Conservation (phyloP, 768 basidiomycete genomes). For the Pulveroboletus sp. region DNA sequence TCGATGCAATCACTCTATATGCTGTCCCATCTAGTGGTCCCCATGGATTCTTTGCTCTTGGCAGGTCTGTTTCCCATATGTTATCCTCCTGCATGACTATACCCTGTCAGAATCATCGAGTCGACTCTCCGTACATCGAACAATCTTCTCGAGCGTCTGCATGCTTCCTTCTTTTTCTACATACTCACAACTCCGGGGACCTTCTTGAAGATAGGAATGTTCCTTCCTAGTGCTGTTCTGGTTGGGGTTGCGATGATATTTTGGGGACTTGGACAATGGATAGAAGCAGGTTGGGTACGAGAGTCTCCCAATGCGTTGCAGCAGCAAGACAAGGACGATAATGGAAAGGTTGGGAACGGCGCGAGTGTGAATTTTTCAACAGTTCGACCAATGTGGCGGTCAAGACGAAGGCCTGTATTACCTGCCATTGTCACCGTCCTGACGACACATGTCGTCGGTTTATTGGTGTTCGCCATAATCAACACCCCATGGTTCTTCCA, state of each 20-base stretch:
- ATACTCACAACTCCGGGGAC: slow-evolving; percentile 48
- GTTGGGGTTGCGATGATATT: slow-evolving; percentile 85
- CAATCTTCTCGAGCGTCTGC: slow-evolving; percentile 91
- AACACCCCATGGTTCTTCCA: slow-evolving; percentile 42
- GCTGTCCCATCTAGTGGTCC: slow-evolving; percentile 85
- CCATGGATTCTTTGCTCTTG: slow-evolving; percentile 92
- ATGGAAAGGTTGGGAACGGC: slow-evolving; percentile 8
- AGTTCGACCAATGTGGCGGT: slow-evolving; percentile 3
- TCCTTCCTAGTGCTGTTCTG: slow-evolving; percentile 82
- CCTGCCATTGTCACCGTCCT: slow-evolving; percentile 49
- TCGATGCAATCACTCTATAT: slow-evolving; percentile 90
- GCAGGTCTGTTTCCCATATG: slow-evolving; percentile 51
- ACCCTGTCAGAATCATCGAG: slow-evolving; percentile 61
- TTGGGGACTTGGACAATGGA: slow-evolving; percentile 72
- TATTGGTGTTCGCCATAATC: slow-evolving; percentile 44
- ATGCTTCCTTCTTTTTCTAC: slow-evolving; percentile 98
- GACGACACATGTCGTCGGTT: slow-evolving; percentile 53
- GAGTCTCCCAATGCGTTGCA: background rate
- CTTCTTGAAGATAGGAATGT: slow-evolving; percentile 88
- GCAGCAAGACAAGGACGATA: slow-evolving; percentile 2
- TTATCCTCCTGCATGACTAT: background rate
- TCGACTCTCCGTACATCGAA: slow-evolving; percentile 86
- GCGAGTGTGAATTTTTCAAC: background rate
- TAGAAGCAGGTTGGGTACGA: slow-evolving; percentile 54
- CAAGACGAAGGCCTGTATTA: slow-evolving; percentile 51